These are phyloP conservation scores for Boletus vinaceobasis DNA, from an alignment of 768 basidiomycete species.

Conservation along the genomic window DNA sequence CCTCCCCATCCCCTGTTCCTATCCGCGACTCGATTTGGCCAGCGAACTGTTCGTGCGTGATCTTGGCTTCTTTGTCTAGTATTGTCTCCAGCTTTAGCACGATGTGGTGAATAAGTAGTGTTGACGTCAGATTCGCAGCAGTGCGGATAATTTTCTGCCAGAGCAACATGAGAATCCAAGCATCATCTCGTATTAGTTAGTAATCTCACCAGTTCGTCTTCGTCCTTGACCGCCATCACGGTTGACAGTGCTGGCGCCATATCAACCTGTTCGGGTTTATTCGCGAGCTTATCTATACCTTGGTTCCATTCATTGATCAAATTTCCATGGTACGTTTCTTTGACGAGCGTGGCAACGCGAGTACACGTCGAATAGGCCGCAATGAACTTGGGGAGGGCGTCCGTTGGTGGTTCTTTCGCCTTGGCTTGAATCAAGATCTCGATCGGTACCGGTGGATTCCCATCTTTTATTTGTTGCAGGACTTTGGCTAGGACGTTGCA, in stretches of 20 bases:
- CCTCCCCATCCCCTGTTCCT: constrained; percentile 63
- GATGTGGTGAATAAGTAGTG: constrained; percentile 81
- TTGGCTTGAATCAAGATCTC: constrained; percentile 79
- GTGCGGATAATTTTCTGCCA: constrained; percentile 67
- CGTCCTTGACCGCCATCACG: constrained; percentile 84
- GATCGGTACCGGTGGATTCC: constrained; percentile 55
- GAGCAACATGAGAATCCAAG: constrained; percentile 6
- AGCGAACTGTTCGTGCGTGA: constrained; percentile 83
- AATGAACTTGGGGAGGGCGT: constrained; percentile 69
- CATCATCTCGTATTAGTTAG: background rate
- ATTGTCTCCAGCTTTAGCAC: constrained; percentile 86
- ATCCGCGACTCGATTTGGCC: constrained; percentile 84
- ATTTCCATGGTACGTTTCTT: constrained; percentile 86
- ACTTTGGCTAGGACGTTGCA: constrained; percentile 67
- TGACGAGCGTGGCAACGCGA: constrained; percentile 71
- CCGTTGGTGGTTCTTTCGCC: constrained; percentile 71
- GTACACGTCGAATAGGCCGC: constrained; percentile 56
- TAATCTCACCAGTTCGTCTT: constrained; percentile 80
- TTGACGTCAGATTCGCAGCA: constrained; percentile 62
- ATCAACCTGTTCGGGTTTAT: constrained; percentile 75
- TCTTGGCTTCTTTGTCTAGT: constrained; percentile 86
- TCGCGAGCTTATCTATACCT: constrained; percentile 48
- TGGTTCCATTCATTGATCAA: constrained; percentile 83
- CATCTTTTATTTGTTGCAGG: constrained; percentile 69
- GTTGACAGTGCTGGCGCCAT: constrained; percentile 72